Conservation (phyloP, 768 basidiomycete species). For the Russula olivacea region DNA sequence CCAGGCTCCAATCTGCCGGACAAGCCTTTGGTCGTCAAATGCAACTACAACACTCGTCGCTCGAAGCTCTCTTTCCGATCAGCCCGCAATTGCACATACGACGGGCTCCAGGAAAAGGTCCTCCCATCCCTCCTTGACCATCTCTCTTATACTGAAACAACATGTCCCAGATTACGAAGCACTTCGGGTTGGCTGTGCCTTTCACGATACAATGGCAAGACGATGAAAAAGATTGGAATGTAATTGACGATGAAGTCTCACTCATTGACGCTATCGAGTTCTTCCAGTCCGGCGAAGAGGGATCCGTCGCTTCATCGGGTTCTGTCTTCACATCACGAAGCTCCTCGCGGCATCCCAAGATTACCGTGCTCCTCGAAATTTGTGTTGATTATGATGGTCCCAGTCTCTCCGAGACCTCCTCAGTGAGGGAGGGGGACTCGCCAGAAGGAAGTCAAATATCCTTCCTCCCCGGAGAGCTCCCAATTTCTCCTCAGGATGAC, state of each 20-base stretch:
- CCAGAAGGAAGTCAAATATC: conserved; percentile 55
- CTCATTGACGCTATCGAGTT: conserved; percentile 84
- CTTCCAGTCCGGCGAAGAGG: conserved; percentile 72
- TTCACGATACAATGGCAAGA: conserved; percentile 81
- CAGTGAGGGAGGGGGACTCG: conserved; percentile 68
- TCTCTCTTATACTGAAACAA: conserved; percentile 12
- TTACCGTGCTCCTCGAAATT: conserved; percentile 72
- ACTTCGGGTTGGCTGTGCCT: conserved; percentile 65
- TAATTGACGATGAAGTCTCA: conserved; percentile 64
- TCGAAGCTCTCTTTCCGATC: conserved; percentile 77
- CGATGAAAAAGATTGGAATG: conserved; percentile 76
- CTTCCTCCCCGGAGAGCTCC: conserved; percentile 42
- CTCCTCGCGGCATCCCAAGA: conserved; percentile 53
- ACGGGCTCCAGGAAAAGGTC: conserved; percentile 68
- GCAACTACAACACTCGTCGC: conserved; percentile 65
- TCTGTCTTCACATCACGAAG: conserved; percentile 66
- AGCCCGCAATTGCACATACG: conserved; percentile 72
- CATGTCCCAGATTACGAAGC: conserved; percentile 65
- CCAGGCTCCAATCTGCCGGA: conserved; percentile 41
- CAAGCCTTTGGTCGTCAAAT: conserved; percentile 77
- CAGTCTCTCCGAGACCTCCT: conserved; percentile 83
- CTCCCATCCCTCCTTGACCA: conserved; percentile 1
- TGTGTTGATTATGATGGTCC: conserved; percentile 87
- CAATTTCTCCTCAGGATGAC: conserved; percentile 50
- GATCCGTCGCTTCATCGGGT: conserved; percentile 60